Evolutionary conservation across 2,329 filamentous ascomycete genomes (phyloP).

Genomic region (Stenocarpella maydis): DNA sequence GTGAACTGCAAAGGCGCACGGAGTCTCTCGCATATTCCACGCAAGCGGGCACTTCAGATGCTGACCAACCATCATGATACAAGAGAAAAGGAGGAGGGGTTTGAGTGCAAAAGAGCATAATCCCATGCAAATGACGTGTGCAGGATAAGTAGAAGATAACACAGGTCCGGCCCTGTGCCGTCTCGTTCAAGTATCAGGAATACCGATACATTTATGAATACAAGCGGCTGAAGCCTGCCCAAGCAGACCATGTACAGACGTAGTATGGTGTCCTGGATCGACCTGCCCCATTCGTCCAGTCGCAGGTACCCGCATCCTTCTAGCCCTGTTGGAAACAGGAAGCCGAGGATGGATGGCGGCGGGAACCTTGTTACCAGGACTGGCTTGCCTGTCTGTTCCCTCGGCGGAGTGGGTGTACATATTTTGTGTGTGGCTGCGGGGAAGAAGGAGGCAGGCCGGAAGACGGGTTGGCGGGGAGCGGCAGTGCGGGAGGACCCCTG

Average conservation of each 20-base stretch:
- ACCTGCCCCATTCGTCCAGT: slow-evolving; percentile 25
- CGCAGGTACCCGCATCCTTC: slow-evolving; percentile 28
- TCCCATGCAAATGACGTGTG: no score
- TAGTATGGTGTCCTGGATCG: not conserved
- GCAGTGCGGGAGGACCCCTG: slow-evolving; percentile 21
- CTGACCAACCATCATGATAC: no score
- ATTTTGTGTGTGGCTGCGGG: slow-evolving; percentile 26
- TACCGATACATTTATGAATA: no score
- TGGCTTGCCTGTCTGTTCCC: slow-evolving; percentile 22
- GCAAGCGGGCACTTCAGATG: no score
- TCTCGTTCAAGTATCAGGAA: no score
- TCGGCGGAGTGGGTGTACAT: not conserved
- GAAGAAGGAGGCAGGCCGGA: not conserved
- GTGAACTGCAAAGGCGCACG: no score
- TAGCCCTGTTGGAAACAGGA: slow-evolving; percentile 4
- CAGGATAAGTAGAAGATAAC: no score
- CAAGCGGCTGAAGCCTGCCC: not conserved
- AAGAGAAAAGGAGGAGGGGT: no score
- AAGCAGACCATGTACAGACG: no score
- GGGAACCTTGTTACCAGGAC: slow-evolving; percentile 22
- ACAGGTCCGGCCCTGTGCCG: no score
- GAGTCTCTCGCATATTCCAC: no score
- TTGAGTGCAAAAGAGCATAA: no score
- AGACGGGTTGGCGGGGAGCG: not conserved
- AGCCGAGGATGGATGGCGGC: not conserved